These are phyloP conservation scores for Dimargaris xerosporica DNA, from an alignment of 192 early-diverging fungal genomes.

Conservation along the genomic window DNA sequence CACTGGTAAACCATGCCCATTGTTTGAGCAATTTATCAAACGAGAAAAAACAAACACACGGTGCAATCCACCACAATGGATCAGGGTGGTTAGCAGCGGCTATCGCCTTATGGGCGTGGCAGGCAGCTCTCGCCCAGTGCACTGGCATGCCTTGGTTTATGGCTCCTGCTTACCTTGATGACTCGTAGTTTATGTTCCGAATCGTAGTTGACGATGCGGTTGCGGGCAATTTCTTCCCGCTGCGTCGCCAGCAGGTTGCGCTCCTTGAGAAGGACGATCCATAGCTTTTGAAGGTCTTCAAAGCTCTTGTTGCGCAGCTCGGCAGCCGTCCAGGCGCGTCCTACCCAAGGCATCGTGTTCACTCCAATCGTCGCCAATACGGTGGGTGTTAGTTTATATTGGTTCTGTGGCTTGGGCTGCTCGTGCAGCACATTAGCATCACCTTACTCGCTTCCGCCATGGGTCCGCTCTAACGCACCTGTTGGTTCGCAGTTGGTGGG, in stretches of 20 bases:
- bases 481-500: constrained; percentile 30
- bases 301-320: constrained; percentile 89
- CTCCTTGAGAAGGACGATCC: constrained; percentile 80
- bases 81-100: no score
- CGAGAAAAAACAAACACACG: no score
- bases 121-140: no score
- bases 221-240: constrained; percentile 42
- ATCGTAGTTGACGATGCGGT: constrained; percentile 31
- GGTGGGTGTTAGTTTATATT: neutral
- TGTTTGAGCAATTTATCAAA: neutral
- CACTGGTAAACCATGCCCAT: constrained; percentile 33
- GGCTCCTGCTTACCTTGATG: constrained; percentile 33
- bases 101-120: no score
- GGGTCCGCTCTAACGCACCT: constrained; percentile 15
- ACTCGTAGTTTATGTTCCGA: constrained; percentile 47
- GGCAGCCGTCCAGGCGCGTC: constrained; percentile 74
- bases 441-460: neutral
- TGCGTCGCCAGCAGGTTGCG: constrained; percentile 67
- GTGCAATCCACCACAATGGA: no score
- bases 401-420: neutral
- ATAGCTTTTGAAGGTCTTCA: constrained; percentile 92
- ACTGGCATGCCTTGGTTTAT: no score
- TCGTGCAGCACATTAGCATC: neutral
- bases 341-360: constrained; percentile 17
- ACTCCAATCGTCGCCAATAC: neutral